Evolutionary conservation across 805 yeast genomes (phyloP), one percentile per base, ranked within the genome.

Genomic region (Nakazawaea holstii): DNA sequence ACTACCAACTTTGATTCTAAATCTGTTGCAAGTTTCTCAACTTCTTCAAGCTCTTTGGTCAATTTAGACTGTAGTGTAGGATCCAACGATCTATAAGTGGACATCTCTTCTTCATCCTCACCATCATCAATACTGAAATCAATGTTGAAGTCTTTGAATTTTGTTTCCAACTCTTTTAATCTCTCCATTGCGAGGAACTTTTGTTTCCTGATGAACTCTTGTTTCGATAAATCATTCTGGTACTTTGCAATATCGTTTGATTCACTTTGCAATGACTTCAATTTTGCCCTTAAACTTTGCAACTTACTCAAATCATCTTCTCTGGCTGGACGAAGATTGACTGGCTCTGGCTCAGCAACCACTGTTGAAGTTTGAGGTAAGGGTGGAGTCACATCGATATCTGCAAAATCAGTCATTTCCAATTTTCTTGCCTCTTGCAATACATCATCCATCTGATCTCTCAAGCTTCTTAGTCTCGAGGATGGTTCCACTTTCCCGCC

Each of bases 341-440:
- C 70, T 51, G 53, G 59, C 14, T 35, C 32, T 38, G 27, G 10
- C 5, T 20, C 24, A 20, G 5, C 24, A 20, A 20, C 24, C 24
- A 20, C 24, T 3, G 24, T 20, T 20, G 24, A 5, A 20, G 24
- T 20, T 20, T 20, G 24, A 20, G 24, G 24, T 20, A 20, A 20
- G 5, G 48, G 39, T 32, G 52, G 43, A 10, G 55, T 40, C 6
- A 60, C 53, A 51, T 66, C 54, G 48, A 52, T 53, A 30, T 80
- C 87, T 27, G 77, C 83, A 57, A 88, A 90, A 54, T 89, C 94
- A 17, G 87, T 84, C 77, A 80, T 83, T 61, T 92, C 97, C 49
- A 92, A 72, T 57, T 85, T 87, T 51, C 95, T 70, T 0, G 97
- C 97, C 68, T 87, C 87, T 41, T 78, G 76, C 59, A 87, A 96